Evolutionary conservation across 2,329 filamentous ascomycete species (phyloP), one percentile per base, ranked within the genome.

Genomic region (Seiridium cupressi): DNA sequence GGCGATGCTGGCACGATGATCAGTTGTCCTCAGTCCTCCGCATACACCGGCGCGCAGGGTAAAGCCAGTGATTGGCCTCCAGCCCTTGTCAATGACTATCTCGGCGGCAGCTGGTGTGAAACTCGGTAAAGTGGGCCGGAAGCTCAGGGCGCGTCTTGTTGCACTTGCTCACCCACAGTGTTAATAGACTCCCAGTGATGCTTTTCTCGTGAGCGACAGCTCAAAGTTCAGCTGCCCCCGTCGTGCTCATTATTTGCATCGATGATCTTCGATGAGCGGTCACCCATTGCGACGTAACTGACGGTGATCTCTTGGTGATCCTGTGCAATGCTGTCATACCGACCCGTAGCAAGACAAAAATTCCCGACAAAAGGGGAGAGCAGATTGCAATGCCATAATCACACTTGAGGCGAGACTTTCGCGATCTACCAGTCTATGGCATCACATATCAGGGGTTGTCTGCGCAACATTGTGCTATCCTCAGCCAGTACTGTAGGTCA

Each of bases 41-140:
- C 13, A 42, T 26, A 26, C 18, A 26, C 18, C 18, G 18, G 18
- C 18, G 18, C 18, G 18, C 18, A 26, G 18, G 18, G 18, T 26
- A 26, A 26, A 31, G 18, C 34, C 13, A 36, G 18, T 31, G 58
- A 53, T 55, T 61, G 58, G 60, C 55, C 38, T 48, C 44, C 18
- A n/a, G 31, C 48, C 54, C 51, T 46, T 59, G 58, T 42, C 42
- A 13, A 38, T 40, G 55, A 58, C 46, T 44, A 48, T 58, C 55
- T 44, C 51, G 51, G 60, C 60, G 60, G 42, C 56, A 58, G 60
- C 60, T 61, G 57, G 51, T 59, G 49, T 61, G 60, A 61, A 61
- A 61, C 60, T 61, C 57, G 57, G 55, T 36, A 54, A 54, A 54
- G 57, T 51, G 57, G 55, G 26, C 55, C 55, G 47, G 46, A 51